Evolutionary conservation across 2,329 filamentous ascomycete species (phyloP).

Genomic region (Aureobasidium subglaciale): DNA sequence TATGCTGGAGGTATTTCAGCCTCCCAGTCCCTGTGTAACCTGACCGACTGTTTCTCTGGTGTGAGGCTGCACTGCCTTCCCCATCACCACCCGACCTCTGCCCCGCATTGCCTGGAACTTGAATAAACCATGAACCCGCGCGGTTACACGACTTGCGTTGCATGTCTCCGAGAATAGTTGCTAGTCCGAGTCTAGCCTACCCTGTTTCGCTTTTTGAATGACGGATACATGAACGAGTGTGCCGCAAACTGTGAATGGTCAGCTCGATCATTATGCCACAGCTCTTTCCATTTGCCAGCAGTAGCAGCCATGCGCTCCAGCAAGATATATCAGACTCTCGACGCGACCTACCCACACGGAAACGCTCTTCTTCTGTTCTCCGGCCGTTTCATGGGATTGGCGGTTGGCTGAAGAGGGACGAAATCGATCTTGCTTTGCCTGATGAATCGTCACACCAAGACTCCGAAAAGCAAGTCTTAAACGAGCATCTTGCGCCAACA

Average conservation of each 20-base stretch:
- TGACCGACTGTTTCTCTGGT: neutral
- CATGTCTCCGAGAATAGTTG: slow-evolving; percentile 7
- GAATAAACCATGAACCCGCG: slow-evolving; percentile 4
- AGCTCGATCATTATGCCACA: slow-evolving; percentile 24
- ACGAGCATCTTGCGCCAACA: neutral
- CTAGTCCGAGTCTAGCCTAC: slow-evolving; percentile 9
- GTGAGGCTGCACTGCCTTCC: slow-evolving; percentile 6
- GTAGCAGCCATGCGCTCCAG: slow-evolving; percentile 17
- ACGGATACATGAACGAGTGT: slow-evolving; percentile 10
- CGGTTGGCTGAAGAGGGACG: slow-evolving; percentile 35
- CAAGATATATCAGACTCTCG: slow-evolving; percentile 20
- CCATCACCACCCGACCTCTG: neutral
- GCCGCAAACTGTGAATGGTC: slow-evolving; percentile 15
- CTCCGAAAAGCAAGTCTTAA: slow-evolving; percentile 4
- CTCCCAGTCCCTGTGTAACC: slow-evolving; percentile 6
- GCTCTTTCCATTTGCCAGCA: slow-evolving; percentile 25
- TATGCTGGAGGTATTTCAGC: slow-evolving; percentile 5
- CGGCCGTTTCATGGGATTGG: slow-evolving; percentile 34
- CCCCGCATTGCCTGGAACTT: slow-evolving; percentile 8
- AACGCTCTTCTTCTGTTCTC: slow-evolving; percentile 17
- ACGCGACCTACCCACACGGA: slow-evolving; percentile 17
- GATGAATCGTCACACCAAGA: neutral
- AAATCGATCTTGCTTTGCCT: slow-evolving; percentile 24
- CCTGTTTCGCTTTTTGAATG: slow-evolving; percentile 3
- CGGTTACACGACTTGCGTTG: slow-evolving; percentile 5